Evolutionary conservation across 2,329 filamentous ascomycete genomes (phyloP).

Genomic region (Aspergillus fijiensis): DNA sequence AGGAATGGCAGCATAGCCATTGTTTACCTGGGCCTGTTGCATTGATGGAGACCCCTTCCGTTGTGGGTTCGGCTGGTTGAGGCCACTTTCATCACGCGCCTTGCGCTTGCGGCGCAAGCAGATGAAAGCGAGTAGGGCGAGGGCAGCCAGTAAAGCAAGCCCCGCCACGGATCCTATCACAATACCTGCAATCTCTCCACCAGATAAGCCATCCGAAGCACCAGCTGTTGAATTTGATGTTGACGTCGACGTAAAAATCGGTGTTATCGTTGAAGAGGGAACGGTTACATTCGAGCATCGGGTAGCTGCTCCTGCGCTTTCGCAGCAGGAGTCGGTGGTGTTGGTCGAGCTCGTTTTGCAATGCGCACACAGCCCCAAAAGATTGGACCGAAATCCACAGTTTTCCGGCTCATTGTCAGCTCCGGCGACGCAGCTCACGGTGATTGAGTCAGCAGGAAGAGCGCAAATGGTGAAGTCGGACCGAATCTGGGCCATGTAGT

Average conservation of each 20-base stretch:
- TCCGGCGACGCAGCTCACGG: constrained; percentile 71
- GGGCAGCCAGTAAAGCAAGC: constrained; percentile 64
- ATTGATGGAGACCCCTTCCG: constrained; percentile 44
- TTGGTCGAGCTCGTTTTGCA: constrained; percentile 82
- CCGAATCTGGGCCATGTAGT: constrained; percentile 74
- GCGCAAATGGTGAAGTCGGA: constrained; percentile 92
- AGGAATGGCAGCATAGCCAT: constrained; percentile 72
- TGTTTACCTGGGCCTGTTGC: constrained; percentile 44
- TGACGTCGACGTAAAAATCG: constrained; percentile 63
- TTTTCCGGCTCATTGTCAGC: constrained; percentile 78
- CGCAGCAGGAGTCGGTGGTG: constrained; percentile 92
- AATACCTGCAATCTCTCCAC: constrained; percentile 88
- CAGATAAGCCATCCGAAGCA: constrained; percentile 59
- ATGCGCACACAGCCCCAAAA: constrained; percentile 78
- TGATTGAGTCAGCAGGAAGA: constrained; percentile 75
- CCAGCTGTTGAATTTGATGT: constrained; percentile 58
- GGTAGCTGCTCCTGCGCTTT: constrained; percentile 71
- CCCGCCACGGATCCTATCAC: constrained; percentile 78
- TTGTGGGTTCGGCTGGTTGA: constrained; percentile 83
- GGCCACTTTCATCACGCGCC: constrained; percentile 68
- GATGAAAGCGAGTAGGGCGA: constrained; percentile 61
- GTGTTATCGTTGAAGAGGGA: constrained; percentile 65
- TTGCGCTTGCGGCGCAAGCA: constrained; percentile 58
- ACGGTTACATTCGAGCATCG: constrained; percentile 75
- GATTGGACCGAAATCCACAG: constrained; percentile 76